A percentile compares a stretch with the other conserved stretches of the same genome.
These are phyloP conservation scores for Casuarina cunninghamiana DNA, from an alignment of 306 rosid genomes.

Conservation along the genomic window DNA sequence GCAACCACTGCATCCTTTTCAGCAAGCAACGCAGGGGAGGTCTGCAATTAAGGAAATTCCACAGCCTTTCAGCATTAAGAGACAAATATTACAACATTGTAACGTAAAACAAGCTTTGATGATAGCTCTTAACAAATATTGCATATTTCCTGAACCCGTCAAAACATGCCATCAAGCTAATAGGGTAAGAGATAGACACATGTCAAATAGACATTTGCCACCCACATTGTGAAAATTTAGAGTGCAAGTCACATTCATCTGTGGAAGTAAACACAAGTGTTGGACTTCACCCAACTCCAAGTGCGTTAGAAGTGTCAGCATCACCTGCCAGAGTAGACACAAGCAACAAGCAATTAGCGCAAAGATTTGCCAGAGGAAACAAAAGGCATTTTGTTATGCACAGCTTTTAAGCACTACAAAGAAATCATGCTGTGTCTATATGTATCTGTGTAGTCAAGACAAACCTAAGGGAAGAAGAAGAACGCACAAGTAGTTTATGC, in stretches of 20 bases:
- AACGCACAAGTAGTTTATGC: background rate
- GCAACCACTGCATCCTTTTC: slow-evolving; percentile 63
- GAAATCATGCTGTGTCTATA: slow-evolving; percentile 11
- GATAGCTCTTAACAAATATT: slow-evolving; percentile 21
- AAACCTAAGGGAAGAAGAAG: background rate
- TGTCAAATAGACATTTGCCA: slow-evolving; percentile 11
- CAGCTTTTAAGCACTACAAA: background rate
- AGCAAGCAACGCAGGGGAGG: slow-evolving; percentile 69
- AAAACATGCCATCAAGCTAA: slow-evolving; percentile 4
- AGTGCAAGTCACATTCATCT: slow-evolving; percentile 65
- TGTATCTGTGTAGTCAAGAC: background rate
- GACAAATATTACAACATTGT: background rate
- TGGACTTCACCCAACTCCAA: slow-evolving; percentile 87
- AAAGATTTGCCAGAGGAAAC: slow-evolving; percentile 20
- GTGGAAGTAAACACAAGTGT: slow-evolving; percentile 76
- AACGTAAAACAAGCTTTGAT: slow-evolving; percentile 1
- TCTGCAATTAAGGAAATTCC: slow-evolving; percentile 45
- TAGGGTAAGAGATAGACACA: slow-evolving; percentile 2
- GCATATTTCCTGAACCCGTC: slow-evolving; percentile 11
- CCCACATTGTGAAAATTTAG: slow-evolving; percentile 77
- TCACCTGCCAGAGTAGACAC: slow-evolving; percentile 61
- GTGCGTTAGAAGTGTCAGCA: slow-evolving; percentile 85
- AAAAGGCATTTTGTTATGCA: slow-evolving; percentile 12
- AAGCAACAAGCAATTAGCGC: slow-evolving; percentile 15
- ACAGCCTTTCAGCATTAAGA: slow-evolving; percentile 18